Percentiles rank a stretch among this genome's conserved stretches.
These are phyloP conservation scores for Nigrospora oryzae DNA, from an alignment of 2,329 filamentous ascomycete species.

Conservation along the genomic window DNA sequence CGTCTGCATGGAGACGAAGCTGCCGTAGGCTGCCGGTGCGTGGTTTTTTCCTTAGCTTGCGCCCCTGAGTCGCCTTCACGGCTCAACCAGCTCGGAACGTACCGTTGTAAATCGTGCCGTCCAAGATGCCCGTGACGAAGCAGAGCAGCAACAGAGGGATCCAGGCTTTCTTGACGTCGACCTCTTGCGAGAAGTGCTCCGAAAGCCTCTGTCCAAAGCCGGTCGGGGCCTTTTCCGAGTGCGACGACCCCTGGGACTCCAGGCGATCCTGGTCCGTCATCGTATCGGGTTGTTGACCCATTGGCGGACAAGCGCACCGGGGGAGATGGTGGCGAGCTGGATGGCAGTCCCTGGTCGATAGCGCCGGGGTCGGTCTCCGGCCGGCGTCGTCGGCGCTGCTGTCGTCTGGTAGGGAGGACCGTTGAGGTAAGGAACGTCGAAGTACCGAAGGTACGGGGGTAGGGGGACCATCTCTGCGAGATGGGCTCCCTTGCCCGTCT, in stretches of 20 bases:
- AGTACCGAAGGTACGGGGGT: background rate
- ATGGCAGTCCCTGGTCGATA: background rate
- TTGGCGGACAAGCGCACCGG: no score
- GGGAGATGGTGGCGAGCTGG: no score
- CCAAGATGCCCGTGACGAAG: slow-evolving; percentile 8
- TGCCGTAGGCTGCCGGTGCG: slow-evolving; percentile 24
- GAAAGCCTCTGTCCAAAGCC: background rate
- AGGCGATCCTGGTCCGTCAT: background rate
- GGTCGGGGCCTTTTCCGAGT: background rate
- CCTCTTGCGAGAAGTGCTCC: background rate
- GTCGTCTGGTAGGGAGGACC: background rate
- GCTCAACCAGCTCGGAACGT: background rate
- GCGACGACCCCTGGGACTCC: background rate
- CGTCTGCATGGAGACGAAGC: slow-evolving; percentile 32
- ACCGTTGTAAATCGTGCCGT: slow-evolving; percentile 11
- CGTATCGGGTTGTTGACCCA: background rate
- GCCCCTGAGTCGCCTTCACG: background rate
- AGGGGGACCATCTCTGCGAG: background rate
- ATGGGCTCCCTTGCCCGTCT: no score
- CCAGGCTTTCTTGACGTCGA: slow-evolving; percentile 4
- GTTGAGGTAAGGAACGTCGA: background rate
- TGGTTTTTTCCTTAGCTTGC: background rate
- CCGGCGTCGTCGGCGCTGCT: background rate
- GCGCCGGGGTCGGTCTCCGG: background rate
- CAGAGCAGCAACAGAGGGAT: slow-evolving; percentile 8